Base-by-base conservation (phyloP, 495 filamentous ascomycete species). In the Daldinia loculata region DNA sequence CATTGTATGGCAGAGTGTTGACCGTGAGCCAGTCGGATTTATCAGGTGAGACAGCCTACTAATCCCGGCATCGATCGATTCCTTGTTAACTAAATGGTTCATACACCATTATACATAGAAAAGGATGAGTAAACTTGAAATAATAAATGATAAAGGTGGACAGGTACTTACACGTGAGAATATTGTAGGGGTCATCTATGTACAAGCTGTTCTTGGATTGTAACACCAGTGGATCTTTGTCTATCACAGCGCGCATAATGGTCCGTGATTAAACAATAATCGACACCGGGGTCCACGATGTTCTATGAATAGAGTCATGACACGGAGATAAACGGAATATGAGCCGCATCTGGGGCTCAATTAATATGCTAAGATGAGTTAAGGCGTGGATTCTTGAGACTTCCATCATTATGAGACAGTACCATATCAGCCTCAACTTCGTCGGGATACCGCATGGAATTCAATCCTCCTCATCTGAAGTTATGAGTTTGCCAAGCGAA, bases 251-350 rank as follows among this genome's bases (percentile, higher is more conserved):
- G 57, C 70, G 56, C 66, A 73, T 48, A 14, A 62, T 66, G 61
- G 66, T 69, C 61, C 56, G 66, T 69, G 70, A 69, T 63, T 59
- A 22, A 55, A 59, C 15, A 22, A 55, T 29, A 57, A 52, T 61
- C 61, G 62, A 56, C 30, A 17, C 61, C 34, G 56, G 66, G 66
- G 52, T 58, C 70, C 66, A 61, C 26, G 62, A 53, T 34, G 61
- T 69, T 66, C 70, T 69, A 73, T 73, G 70, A 73, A 73, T 73
- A 73, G 66, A 69, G 61, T 66, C 62, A 17, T 53, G 64, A 63
- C 61, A 69, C 61, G 70, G 61, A 66, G 61, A 34, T 26, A 36
- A 38, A 30, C 50, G 50, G 50, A 66, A 61, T 53, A 48, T 61
- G 70, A 73, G 70, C 70, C 70, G 65, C 66, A 73, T 64, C 66